Evolutionary conservation across 2,329 filamentous ascomycete species (phyloP).

Genomic region (Dactylellina drechsleri): DNA sequence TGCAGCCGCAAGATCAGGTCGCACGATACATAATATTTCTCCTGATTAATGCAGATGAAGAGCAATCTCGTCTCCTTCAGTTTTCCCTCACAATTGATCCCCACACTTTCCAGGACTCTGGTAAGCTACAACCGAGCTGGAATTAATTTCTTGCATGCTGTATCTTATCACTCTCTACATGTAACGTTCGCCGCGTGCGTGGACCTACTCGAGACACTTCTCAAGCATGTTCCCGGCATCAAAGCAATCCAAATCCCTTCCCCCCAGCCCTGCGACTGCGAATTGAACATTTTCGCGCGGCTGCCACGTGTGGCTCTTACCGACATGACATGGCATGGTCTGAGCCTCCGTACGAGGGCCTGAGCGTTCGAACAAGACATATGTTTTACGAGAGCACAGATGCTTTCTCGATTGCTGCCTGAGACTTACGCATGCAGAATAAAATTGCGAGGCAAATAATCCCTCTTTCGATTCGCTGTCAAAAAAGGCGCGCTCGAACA

Average conservation of each 20-base stretch:
- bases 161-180: too few species aligned
- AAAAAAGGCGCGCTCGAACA: not conserved
- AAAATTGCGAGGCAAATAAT: constrained; percentile 32
- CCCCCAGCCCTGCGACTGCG: not conserved
- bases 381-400: too few species aligned
- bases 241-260: not conserved
- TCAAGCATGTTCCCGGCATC: constrained; percentile 2
- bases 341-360: constrained; percentile 8
- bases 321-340: not conserved
- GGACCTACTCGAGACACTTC: not conserved
- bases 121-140: constrained; percentile 22
- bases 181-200: not conserved
- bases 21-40: constrained; percentile 13
- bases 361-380: constrained; percentile 21
- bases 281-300: constrained; percentile 11
- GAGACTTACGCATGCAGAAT: constrained; percentile 15
- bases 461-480: constrained; percentile 7
- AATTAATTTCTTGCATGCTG: constrained; percentile 2
- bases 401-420: too few species aligned
- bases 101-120: constrained; percentile 20
- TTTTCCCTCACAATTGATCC: not conserved
- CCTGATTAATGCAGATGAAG: constrained; percentile 26
- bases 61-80: constrained; percentile 22
- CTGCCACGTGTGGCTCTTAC: constrained; percentile 47
- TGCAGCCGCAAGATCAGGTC: constrained; percentile 27